Base-by-base conservation (phyloP, 129 eudicot genomes). In the Cynara cardunculus region DNA sequence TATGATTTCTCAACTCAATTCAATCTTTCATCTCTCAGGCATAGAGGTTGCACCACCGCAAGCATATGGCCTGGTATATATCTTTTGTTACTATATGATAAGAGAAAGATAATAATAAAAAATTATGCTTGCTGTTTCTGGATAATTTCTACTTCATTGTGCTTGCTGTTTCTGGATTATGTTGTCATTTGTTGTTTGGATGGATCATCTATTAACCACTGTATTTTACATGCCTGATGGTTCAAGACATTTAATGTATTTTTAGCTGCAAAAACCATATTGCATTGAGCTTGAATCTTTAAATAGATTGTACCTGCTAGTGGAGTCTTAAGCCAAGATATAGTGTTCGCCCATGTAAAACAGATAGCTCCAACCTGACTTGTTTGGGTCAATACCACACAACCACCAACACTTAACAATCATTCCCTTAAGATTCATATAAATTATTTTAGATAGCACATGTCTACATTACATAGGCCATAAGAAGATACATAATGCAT, bases 21-120 rank as follows among this genome's bases (percentile, higher is more conserved):
- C 93, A 49, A 65, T 87, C 28, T 85, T 93, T 81, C 90, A 88
- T 78, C 82, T 90, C 25, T 87, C 97, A 49, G 77, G 89, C 72
- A 18, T 91, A 87, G 98, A 91, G 82, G 98, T 94, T 82, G 98
- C 98, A 46, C 84, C 97, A 61, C 98, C 98, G 74, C 97, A 91
- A 91, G 97, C 98, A 77, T 94, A 94, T 90, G 98, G 87, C 78
- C 90, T 94, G 93, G 98, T 91, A 46, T 80, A 70, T 27, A 75
- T 53, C 41, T 32, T 26, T 56, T 71, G 24, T 44, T 64, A 9
- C 27, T 62, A 49, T 10, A 44, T 24, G 27, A 25, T 9, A 77
- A 76, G 22, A 61, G 35, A 65, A 16, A 37, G 37, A 77, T 39
- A 10, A 25, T 68, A 24, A 72, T 35, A 68, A 22, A 44, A 68